Evolutionary conservation across 257 asterid species (phyloP).

Genomic region (Scutellaria barbata): DNA sequence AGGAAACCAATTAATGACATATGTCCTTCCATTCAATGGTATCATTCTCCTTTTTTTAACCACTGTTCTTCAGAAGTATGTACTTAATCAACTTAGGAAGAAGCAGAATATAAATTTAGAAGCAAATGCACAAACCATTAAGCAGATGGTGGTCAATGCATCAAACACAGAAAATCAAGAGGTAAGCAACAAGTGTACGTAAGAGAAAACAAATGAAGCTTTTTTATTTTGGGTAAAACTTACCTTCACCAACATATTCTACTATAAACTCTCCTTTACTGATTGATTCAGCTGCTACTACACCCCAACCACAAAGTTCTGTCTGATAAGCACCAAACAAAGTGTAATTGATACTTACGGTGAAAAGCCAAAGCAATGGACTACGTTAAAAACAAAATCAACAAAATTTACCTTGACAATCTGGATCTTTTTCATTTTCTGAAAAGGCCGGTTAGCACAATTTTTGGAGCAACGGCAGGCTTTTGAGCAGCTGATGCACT

Average conservation of each 20-base stretch:
- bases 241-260: conserved; percentile 98
- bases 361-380: conserved; percentile 26
- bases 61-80: not conserved
- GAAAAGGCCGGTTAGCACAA: conserved; percentile 85
- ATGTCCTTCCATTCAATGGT: conserved; percentile 5
- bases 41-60: conserved; percentile 12
- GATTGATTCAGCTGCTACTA: conserved; percentile 81
- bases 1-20: not conserved
- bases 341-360: conserved; percentile 29
- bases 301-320: conserved; percentile 96
- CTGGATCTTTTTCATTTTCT: conserved; percentile 69
- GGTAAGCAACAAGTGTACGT: conserved; percentile 4
- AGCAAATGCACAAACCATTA: conserved; percentile 23
- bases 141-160: conserved; percentile 17
- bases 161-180: conserved; percentile 20
- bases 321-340: conserved; percentile 64
- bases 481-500: conserved; percentile 93
- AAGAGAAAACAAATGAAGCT: conserved; percentile 27
- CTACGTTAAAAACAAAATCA: conserved; percentile 7
- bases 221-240: conserved; percentile 28
- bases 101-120: conserved; percentile 25
- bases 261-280: conserved; percentile 75
- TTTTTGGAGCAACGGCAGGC: conserved; percentile 79
- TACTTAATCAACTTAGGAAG: conserved; percentile 28
- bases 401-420: conserved; percentile 68